Evolutionary conservation across 345 rosid genomes (phyloP), one percentile per base, ranked within the genome.

Genomic region (Sonneratia caseolaris): DNA sequence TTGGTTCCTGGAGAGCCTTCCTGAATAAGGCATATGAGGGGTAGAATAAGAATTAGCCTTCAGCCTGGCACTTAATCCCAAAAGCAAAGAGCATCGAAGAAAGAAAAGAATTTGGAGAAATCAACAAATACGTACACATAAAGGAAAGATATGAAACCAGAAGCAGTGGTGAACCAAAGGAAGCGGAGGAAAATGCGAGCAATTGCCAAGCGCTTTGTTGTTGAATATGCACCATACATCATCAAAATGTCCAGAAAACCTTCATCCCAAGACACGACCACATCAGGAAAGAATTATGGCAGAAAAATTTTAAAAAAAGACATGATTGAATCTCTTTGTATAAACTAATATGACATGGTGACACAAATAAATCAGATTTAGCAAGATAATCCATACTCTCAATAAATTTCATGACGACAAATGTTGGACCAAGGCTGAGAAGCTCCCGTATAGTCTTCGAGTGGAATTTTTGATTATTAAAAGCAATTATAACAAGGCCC

Each of bases 151-250:
- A 94, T 70, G 82, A 84, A 76, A 74, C 86, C 86, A 11, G 99
- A 94, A 76, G 95, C 97, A 68, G 77, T 68, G 69, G 84, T 59
- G 77, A 88, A 92, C 97, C 96, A 92, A 76, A 89, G 71, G 78
- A 92, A 90, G 72, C 99, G 97, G 49, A 92, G 86, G 81, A 85
- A 83, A 73, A 94, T 86, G 73, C 99, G 91, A 75, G 97, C 82
- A 73, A 94, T 78, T 71, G 97, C 99, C 69, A 88, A 75, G 2
- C 83, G 86, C 38, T 91, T 80, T 70, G 97, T 84, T 40, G 97
- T 92, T 24, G 97, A 85, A 86, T 94, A 94, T 57, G 99, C 99
- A 35, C 99, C 99, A 84, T 86, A 90, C 97, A 94, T 86, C 97
- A 94, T 91, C 76, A 90, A 11, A 53, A 92, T 84, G 79, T 94